Evolutionary conservation across 164 flowering plant species (phyloP).

Genomic region (Cinnamomum chago): DNA sequence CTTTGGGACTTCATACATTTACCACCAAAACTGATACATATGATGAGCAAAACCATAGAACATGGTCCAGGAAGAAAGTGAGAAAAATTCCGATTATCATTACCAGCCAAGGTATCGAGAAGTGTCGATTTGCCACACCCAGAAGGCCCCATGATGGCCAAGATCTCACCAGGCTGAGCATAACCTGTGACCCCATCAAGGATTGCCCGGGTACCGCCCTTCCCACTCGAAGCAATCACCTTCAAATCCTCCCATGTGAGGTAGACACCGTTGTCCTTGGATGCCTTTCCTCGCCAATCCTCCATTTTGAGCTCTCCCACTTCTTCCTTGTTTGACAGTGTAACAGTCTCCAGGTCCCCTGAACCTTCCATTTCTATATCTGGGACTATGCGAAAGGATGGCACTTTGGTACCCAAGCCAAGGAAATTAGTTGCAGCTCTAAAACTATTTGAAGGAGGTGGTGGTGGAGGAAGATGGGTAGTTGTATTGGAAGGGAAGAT

Average conservation of each 20-base stretch:
- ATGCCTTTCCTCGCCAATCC: background rate
- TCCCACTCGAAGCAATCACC: constrained; percentile 26
- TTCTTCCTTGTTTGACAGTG: background rate
- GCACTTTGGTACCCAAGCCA: too few species aligned
- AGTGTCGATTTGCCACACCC: constrained; percentile 57
- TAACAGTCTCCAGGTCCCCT: too few species aligned
- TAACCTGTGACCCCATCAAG: constrained; percentile 40
- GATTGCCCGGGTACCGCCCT: constrained; percentile 16
- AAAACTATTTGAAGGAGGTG: too few species aligned
- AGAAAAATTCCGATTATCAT: background rate
- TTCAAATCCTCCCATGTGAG: constrained; percentile 43
- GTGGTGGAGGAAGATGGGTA: too few species aligned
- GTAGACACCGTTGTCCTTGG: constrained; percentile 12
- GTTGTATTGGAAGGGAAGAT: too few species aligned
- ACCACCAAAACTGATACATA: too few species aligned
- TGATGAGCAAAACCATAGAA: background rate
- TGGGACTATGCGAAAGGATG: too few species aligned
- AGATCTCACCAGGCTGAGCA: constrained; percentile 41
- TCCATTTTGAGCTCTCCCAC: background rate
- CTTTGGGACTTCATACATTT: too few species aligned
- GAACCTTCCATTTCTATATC: too few species aligned
- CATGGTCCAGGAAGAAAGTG: too few species aligned
- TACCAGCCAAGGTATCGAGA: constrained; percentile 48
- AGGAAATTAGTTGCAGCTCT: too few species aligned
- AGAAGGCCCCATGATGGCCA: constrained; percentile 58